Evolutionary conservation across 169 alveolate genomes (phyloP).

Genomic region (Neospora caninum): DNA sequence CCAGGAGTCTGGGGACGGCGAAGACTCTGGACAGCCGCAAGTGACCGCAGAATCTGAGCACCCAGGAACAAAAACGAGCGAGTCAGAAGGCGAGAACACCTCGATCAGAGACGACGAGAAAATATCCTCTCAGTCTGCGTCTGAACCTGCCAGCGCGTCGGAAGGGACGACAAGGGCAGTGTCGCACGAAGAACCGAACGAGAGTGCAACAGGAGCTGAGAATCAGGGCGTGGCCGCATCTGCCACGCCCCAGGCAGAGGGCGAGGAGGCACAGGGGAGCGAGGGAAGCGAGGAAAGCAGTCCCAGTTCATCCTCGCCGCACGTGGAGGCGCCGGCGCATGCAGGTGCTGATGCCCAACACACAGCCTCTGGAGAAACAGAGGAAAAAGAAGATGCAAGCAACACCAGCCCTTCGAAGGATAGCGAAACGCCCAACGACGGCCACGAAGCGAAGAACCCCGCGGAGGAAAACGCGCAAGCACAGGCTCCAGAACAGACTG

Average conservation of each 20-base stretch:
- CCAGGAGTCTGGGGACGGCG: neutral
- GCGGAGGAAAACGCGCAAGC: neutral
- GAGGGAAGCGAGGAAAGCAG: neutral
- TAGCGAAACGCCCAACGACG: neutral
- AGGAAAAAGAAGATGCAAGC: too few relatives aligned
- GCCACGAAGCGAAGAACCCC: neutral
- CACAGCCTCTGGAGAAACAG: too few relatives aligned
- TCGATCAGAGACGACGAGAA: neutral
- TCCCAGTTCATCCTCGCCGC: neutral
- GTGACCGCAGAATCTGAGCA: neutral
- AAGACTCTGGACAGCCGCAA: neutral
- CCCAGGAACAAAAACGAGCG: neutral
- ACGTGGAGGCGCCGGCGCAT: neutral
- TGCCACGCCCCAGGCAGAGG: neutral
- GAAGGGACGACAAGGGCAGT: neutral
- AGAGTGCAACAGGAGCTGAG: neutral
- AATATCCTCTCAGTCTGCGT: neutral
- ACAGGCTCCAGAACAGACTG: neutral
- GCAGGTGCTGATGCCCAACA: neutral
- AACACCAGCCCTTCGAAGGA: too few relatives aligned
- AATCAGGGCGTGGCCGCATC: too few relatives aligned
- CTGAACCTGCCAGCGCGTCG: neutral
- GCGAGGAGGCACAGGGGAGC: neutral
- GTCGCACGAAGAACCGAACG: neutral
- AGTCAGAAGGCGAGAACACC: neutral